Conservation (phyloP, 2,329 filamentous ascomycete genomes). For the Pezicula carpinea region DNA sequence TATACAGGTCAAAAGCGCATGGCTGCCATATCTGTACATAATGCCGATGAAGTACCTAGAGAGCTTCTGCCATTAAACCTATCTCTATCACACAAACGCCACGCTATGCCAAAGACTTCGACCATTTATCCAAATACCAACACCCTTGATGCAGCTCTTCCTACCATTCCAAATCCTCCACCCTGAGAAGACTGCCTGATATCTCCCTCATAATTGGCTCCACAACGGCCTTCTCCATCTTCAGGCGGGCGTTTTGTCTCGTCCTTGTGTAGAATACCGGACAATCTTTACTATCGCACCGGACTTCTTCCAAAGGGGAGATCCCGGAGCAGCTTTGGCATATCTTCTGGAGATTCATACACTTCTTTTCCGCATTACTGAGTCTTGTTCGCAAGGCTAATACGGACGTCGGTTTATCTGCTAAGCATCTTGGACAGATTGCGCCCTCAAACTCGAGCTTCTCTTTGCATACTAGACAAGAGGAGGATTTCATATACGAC, state of each 20-base stretch:
- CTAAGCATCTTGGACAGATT: conserved; percentile 56
- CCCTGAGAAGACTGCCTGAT: conserved; percentile 23
- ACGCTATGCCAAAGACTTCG: background rate
- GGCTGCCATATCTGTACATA: no score
- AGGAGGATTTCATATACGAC: conserved; percentile 79
- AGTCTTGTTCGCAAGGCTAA: conserved; percentile 59
- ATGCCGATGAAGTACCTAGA: no score
- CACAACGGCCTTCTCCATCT: conserved; percentile 32
- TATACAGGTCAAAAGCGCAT: no score
- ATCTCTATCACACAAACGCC: no score
- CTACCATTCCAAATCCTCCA: conserved; percentile 26
- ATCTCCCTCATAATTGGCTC: conserved; percentile 38
- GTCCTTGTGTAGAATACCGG: conserved; percentile 81
- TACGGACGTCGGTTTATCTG: conserved; percentile 54
- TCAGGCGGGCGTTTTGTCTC: conserved; percentile 50
- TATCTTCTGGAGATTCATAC: conserved; percentile 60
- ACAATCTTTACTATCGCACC: conserved; percentile 87
- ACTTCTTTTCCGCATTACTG: conserved; percentile 56
- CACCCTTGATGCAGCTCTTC: background rate
- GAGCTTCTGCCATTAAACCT: no score
- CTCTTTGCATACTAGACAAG: conserved; percentile 69
- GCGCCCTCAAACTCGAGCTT: conserved; percentile 38
- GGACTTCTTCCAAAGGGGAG: conserved; percentile 70
- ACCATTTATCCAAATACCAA: background rate
- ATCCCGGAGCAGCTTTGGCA: conserved; percentile 78